Conservation (phyloP, 495 filamentous ascomycete genomes). For the Penicillium bialowiezense region DNA sequence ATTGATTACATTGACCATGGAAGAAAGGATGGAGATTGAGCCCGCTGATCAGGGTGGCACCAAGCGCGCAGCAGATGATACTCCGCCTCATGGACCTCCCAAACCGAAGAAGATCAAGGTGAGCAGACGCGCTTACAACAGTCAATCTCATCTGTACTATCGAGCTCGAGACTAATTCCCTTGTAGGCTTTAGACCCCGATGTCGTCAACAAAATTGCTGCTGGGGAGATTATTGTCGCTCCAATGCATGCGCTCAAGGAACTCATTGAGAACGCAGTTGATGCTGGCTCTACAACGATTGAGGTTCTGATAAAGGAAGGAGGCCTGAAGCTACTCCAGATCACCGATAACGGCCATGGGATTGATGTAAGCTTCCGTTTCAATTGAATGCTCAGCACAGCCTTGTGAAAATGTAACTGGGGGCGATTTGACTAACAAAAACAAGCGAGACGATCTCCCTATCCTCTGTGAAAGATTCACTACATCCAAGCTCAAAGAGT, state of each 20-base stretch:
- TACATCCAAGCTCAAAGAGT: slow-evolving; percentile 91
- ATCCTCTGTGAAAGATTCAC: slow-evolving; percentile 97
- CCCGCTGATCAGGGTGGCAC: slow-evolving; percentile 48
- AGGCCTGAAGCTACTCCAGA: slow-evolving; percentile 94
- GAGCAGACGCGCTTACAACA: slow-evolving; percentile 3
- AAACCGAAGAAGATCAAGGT: slow-evolving; percentile 69
- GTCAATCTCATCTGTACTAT: neutral
- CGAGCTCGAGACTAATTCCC: neutral
- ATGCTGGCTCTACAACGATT: slow-evolving; percentile 88
- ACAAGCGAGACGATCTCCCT: slow-evolving; percentile 80
- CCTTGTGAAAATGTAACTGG: neutral
- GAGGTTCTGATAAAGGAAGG: slow-evolving; percentile 95
- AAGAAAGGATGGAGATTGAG: slow-evolving; percentile 46
- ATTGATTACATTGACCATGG: slow-evolving; percentile 27
- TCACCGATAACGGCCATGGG: slow-evolving; percentile 96
- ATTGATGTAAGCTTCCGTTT: slow-evolving; percentile 66
- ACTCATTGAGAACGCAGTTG: slow-evolving; percentile 95
- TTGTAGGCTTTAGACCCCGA: slow-evolving; percentile 81
- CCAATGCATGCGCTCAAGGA: slow-evolving; percentile 97
- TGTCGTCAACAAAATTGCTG: slow-evolving; percentile 98
- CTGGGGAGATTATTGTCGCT: slow-evolving; percentile 98
- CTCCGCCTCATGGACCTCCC: slow-evolving; percentile 21
- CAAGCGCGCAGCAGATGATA: slow-evolving; percentile 61
- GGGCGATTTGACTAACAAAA: slow-evolving; percentile 3
- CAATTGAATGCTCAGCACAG: neutral